Base-by-base conservation (phyloP, 176 grass and related monocot species). In the Eremochloa ophiuroides region DNA sequence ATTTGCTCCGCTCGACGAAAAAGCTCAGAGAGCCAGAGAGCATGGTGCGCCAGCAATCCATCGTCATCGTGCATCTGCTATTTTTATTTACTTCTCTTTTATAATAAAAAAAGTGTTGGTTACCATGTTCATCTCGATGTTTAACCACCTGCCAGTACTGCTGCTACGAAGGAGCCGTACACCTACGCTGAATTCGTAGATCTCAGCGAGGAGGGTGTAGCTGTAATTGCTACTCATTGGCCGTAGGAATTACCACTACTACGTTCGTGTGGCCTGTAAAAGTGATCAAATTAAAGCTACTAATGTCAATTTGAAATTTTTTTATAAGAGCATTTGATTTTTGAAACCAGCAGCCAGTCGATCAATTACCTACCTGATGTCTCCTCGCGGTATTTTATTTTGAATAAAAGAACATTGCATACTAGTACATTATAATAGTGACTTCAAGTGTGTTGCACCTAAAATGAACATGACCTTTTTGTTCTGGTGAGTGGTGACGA, bases 361-460 rank as follows among this genome's bases (percentile, higher is more conserved):
- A 8, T 3, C 59, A 8, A 1, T 75, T 46, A 53, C 18, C 50
- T 53, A n/a, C n/a, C n/a, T n/a, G 20, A 53, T 42, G 27, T 31
- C 44, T 59, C n/a, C 22, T 76, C 59, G 22, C 51, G 4, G 23
- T 43, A 13, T 1, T 7, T 42, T 22, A 20, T 43, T 76, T 61
- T 2, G 3, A 77, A 12, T 7, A 18, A 5, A 27, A 2, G 58
- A 29, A 42, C 22, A 58, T 22, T 5, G 20, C 5, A 51, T 77
- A 14, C 8, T n/a, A n/a, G n/a, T n/a, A n/a, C n/a, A 42, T 51
- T 16, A n/a, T 59, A 6, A 7, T 59, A 73, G 55, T 46, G 50
- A n/a, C 42, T 29, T 61, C n/a, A 17, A 61, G 66, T 56, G 38
- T 48, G 81, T 20, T 28, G 77, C 77, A 71, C 82, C 87, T 35